A percentile compares a stretch with the other conserved stretches of the same genome.
These are phyloP conservation scores for Sugiyamaella americana DNA, from an alignment of 805 yeast genomes.

Conservation along the genomic window DNA sequence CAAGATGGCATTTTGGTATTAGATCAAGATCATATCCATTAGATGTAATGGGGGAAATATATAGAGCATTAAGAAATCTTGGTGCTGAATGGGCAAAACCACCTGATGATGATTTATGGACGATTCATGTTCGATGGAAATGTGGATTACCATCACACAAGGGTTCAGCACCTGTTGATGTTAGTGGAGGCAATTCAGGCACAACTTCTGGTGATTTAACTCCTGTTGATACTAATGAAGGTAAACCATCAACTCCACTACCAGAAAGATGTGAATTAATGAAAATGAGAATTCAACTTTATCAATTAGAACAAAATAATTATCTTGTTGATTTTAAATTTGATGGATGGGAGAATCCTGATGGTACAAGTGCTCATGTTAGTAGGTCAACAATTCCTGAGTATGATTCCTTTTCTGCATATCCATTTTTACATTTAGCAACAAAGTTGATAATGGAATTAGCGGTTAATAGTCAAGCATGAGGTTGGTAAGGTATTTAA, in stretches of 20 bases:
- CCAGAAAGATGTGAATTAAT: conserved; percentile 50
- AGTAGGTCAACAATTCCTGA: conserved; percentile 34
- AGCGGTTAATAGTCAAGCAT: conserved; percentile 83
- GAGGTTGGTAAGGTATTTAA: too few species aligned
- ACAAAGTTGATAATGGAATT: conserved; percentile 91
- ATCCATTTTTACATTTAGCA: conserved; percentile 89
- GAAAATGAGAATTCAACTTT: conserved; percentile 96
- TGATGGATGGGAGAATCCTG: conserved; percentile 81
- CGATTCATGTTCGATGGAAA: conserved; percentile 91
- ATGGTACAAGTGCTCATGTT: conserved; percentile 10
- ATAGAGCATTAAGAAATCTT: conserved; percentile 82
- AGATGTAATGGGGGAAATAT: conserved; percentile 98
- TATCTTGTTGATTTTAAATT: conserved; percentile 95
- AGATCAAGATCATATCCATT: conserved; percentile 92
- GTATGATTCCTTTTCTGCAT: conserved; percentile 87
- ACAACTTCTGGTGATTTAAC: background rate
- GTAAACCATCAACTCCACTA: background rate
- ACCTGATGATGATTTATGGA: conserved; percentile 92
- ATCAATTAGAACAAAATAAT: conserved; percentile 92
- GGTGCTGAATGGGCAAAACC: conserved; percentile 99
- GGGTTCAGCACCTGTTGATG: background rate
- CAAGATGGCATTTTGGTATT: conserved; percentile 98
- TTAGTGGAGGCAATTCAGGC: background rate
- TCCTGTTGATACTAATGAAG: background rate
- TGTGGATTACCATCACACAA: conserved; percentile 36